Evolutionary conservation across 148 eudicot genomes (phyloP).

Genomic region (Amaranthus palmeri): DNA sequence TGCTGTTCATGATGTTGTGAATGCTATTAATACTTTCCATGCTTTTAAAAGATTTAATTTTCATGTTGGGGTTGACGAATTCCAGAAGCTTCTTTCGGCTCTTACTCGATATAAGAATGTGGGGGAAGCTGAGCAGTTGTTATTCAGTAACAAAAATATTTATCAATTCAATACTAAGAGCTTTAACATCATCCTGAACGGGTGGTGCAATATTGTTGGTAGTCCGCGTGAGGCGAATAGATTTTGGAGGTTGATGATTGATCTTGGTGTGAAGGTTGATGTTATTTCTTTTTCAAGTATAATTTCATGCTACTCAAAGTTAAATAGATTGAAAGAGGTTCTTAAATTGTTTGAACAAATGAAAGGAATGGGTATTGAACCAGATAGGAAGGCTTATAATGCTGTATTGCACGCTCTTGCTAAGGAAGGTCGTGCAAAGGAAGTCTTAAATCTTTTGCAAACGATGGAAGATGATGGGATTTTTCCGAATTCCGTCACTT

Average conservation of each 20-base stretch:
- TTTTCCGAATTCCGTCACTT: constrained; percentile 58
- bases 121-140: constrained; percentile 80
- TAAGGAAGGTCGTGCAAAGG: constrained; percentile 53
- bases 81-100: constrained; percentile 73
- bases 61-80: constrained; percentile 52
- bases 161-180: constrained; percentile 67
- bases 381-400: constrained; percentile 82
- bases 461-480: constrained; percentile 69
- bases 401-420: constrained; percentile 79
- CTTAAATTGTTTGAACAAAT: constrained; percentile 52
- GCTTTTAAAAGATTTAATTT: constrained; percentile 59
- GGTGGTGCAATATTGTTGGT: constrained; percentile 73
- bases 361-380: constrained; percentile 52
- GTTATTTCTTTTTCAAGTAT: constrained; percentile 68
- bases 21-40: constrained; percentile 72
- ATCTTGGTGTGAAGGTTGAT: constrained; percentile 45
- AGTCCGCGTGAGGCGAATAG: constrained; percentile 60
- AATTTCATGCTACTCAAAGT: constrained; percentile 64
- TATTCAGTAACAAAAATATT: constrained; percentile 59
- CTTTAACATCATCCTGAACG: constrained; percentile 81
- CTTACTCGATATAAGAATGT: constrained; percentile 86
- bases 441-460: constrained; percentile 53
- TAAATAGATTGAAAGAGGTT: constrained; percentile 41
- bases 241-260: constrained; percentile 76
- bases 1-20: constrained; percentile 71